Base-by-base conservation (phyloP, 1,284 basidiomycete species). In the Pholiota adiposa region DNA sequence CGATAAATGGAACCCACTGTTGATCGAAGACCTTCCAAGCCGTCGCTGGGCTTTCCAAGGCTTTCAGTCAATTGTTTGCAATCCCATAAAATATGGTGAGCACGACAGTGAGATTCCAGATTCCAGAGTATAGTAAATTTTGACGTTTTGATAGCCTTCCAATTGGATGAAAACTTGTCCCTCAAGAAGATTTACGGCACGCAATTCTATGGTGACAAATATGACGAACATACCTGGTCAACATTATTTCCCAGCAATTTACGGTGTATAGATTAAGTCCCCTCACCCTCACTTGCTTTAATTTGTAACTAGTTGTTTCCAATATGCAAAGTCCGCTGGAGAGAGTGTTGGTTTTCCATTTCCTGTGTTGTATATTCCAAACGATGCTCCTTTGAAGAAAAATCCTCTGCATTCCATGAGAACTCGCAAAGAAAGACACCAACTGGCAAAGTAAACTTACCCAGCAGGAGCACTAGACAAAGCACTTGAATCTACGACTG, bases 381-480 rank as follows among this genome's bases (percentile, higher is more conserved):
- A 53, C 19, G 51, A 53, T 18, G 51, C 51, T n/a, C 51, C 51
- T 27, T 53, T 53, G 51, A 53, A 53, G 36, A 53, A 53, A 11
- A 53, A 53, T 23, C 51, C 51, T 16, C 51, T 53, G 18, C 16
- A 23, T 41, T 12, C 11, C 14, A 41, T 38, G 14, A 27, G 21
- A 53, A 25, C 16, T 27, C 3, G 29, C 25, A 31, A 16, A 19
- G 31, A 34, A 25, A 12, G 18, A 27, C 14, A 9, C 14, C 3
- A 1, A 43, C 8, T 16, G 11, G 7, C 16, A 5, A 19, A 14
- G 4, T 14, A 19, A 34, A 29, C 51, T 3, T 38, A 53, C 51
- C 51, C 51, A 43, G 38, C 51, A 2, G 51, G 51, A 8, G 51
- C 51, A 40, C 41, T 19, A 16, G 51, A 53, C 25, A 53, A 43